Evolutionary conservation across 768 basidiomycete species (phyloP).

Genomic region (Tulasnella sp.): DNA sequence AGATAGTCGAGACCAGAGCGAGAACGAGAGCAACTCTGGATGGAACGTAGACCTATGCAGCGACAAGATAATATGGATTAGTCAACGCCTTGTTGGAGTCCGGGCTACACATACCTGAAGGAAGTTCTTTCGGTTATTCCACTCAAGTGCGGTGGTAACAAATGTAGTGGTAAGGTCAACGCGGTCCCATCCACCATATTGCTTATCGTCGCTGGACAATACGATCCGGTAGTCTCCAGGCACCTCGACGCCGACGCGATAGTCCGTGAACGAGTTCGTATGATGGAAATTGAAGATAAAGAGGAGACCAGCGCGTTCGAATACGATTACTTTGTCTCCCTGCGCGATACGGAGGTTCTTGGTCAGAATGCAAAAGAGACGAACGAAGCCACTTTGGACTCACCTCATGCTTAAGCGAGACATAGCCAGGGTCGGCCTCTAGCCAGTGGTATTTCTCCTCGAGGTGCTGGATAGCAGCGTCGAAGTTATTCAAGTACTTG

Average conservation of each 20-base stretch:
- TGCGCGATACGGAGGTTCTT: neutral
- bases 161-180: constrained; percentile 59
- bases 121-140: constrained; percentile 92
- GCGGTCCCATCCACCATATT: constrained; percentile 88
- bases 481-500: constrained; percentile 89
- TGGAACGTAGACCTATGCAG: constrained; percentile 64
- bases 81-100: neutral
- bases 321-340: constrained; percentile 86
- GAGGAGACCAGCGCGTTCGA: constrained; percentile 86
- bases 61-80: neutral
- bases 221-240: constrained; percentile 81
- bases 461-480: constrained; percentile 81
- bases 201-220: constrained; percentile 78
- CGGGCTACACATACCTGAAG: constrained; percentile 55
- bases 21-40: constrained; percentile 63
- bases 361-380: neutral
- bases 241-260: constrained; percentile 83
- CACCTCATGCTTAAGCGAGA: constrained; percentile 89
- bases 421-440: constrained; percentile 74
- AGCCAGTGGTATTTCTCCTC: constrained; percentile 86
- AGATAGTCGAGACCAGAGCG: constrained; percentile 32
- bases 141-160: constrained; percentile 79
- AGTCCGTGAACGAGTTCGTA: constrained; percentile 84
- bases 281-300: constrained; percentile 99
- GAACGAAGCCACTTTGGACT: neutral